Base-by-base conservation (phyloP, 169 alveolate genomes). In the Cyclospora cayetanensis region DNA sequence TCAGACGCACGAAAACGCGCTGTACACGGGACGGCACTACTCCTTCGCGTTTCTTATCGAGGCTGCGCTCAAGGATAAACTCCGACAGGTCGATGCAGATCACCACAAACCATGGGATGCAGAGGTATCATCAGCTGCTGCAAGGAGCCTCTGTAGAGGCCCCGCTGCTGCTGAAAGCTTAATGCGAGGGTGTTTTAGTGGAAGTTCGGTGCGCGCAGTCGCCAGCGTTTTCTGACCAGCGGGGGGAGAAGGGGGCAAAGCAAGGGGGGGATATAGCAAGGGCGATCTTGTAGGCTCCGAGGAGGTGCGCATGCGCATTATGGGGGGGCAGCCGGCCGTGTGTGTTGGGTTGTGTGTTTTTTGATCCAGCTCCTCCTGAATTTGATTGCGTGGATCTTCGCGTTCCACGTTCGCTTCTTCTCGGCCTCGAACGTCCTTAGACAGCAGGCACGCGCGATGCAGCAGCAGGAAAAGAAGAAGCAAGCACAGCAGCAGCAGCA, bases 81-180 rank as follows among this genome's bases (percentile, higher is more conserved):
- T 84, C 41, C 15, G 91, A 37, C 70, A 55, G 18, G 82, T 65
- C 31, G 80, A 55, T n/a, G 43, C 82, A 18, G 91, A 84, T 46
- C 39, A 84, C 66, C 91, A 84, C 66, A 25, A 27, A 0, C 91
- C 91, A n/a, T 63, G 82, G 83, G 91, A 84, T 27, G 83, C 80
- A 25, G 91, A 84, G 91, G 91, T 84, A 25, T 46, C 18, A n/a
- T n/a, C n/a, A n/a, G n/a, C n/a, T n/a, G n/a, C n/a, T n/a, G n/a
- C n/a, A n/a, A n/a, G n/a, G n/a, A n/a, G n/a, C n/a, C n/a, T n/a
- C n/a, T n/a, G n/a, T n/a, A n/a, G n/a, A n/a, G n/a, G n/a, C n/a
- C n/a, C n/a, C n/a, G n/a, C n/a, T n/a, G n/a, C n/a, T n/a, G n/a
- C n/a, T n/a, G n/a, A n/a, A n/a, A n/a, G n/a, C n/a, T n/a, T n/a